Evolutionary conservation across 139 green algal species (phyloP).

Genomic region (Chlorella vulgaris): DNA sequence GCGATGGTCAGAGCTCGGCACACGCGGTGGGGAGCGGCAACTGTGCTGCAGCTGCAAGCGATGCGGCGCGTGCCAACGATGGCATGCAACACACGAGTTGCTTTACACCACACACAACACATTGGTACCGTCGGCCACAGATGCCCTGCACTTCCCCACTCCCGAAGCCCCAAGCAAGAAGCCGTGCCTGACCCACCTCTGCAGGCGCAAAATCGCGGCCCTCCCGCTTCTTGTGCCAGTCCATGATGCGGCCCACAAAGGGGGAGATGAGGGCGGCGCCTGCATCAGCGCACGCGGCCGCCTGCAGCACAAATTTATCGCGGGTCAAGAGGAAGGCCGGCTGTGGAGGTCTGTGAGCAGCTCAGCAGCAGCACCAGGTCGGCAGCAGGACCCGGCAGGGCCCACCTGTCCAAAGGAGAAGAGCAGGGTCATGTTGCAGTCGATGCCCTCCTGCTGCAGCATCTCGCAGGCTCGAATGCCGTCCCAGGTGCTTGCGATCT

Average conservation of each 20-base stretch:
- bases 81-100: no score
- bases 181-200: slow-evolving; percentile 45
- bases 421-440: slow-evolving; percentile 93
- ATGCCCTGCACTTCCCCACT: no score
- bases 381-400: not conserved
- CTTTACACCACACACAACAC: no score
- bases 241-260: slow-evolving; percentile 93
- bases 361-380: not conserved
- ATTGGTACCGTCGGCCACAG: no score
- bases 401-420: slow-evolving; percentile 88
- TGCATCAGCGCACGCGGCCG: slow-evolving; percentile 82
- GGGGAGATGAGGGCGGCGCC: slow-evolving; percentile 84
- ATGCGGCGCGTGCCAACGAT: no score
- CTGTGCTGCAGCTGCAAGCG: no score
- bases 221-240: slow-evolving; percentile 79
- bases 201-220: slow-evolving; percentile 62
- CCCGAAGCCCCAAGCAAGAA: no score
- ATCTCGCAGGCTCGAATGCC: slow-evolving; percentile 83
- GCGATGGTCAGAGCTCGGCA: no score
- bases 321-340: not conserved
- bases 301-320: slow-evolving; percentile 59
- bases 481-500: slow-evolving; percentile 88
- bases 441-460: slow-evolving; percentile 84
- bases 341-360: not conserved
- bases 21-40: no score